Conservation (phyloP, 495 filamentous ascomycete genomes). For the Hyaloscypha variabilis region DNA sequence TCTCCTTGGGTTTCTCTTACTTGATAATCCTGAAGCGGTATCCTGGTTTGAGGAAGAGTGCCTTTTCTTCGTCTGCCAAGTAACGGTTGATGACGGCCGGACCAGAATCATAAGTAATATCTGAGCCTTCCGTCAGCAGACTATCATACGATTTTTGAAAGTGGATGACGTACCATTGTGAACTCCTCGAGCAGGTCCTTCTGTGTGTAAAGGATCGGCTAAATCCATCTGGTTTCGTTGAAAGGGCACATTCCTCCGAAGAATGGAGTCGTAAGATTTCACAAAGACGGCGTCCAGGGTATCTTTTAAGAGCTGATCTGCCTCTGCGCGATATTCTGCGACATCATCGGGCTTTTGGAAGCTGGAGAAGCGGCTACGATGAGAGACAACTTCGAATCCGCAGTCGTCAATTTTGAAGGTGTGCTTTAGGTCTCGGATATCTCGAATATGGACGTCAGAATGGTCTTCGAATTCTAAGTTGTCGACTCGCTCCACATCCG, state of each 20-base stretch:
- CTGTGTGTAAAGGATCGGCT: slow-evolving; percentile 16
- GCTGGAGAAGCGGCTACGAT: background rate
- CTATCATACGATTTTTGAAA: background rate
- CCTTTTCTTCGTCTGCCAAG: slow-evolving; percentile 4
- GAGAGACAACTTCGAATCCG: slow-evolving; percentile 22
- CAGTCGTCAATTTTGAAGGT: slow-evolving; percentile 4
- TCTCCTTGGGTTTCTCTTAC: slow-evolving; percentile 10
- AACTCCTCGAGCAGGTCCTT: slow-evolving; percentile 26
- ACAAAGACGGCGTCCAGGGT: slow-evolving; percentile 13
- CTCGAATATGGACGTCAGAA: slow-evolving; percentile 9
- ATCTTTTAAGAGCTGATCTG: slow-evolving; percentile 16
- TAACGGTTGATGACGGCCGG: slow-evolving; percentile 22
- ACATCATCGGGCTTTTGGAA: slow-evolving; percentile 15
- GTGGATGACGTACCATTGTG: slow-evolving; percentile 19
- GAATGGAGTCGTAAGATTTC: slow-evolving; percentile 19
- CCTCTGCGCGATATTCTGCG: slow-evolving; percentile 11
- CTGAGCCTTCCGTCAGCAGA: background rate
- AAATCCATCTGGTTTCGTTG: slow-evolving; percentile 15
- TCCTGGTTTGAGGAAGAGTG: slow-evolving; percentile 15
- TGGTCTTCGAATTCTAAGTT: slow-evolving; percentile 24
- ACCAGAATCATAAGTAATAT: slow-evolving; percentile 28
- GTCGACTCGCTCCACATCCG: slow-evolving; percentile 13
- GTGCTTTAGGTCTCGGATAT: slow-evolving; percentile 13
- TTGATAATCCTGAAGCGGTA: slow-evolving; percentile 25
- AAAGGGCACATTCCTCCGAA: slow-evolving; percentile 21